Conservation (phyloP, 2,329 filamentous ascomycete genomes). For the Aureobasidium uvarum region DNA sequence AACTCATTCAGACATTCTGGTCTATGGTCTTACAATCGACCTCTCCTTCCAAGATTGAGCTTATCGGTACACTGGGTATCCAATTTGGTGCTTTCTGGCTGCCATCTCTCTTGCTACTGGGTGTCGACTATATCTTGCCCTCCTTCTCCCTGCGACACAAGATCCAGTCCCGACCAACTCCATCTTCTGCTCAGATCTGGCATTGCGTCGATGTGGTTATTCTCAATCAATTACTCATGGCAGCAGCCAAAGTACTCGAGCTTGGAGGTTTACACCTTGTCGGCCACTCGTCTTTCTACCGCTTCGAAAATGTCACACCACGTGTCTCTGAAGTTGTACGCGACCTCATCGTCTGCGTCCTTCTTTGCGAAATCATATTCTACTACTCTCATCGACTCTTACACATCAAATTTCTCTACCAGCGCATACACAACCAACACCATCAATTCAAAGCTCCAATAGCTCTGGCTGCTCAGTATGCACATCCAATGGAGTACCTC, state of each 20-base stretch:
- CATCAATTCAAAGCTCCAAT: constrained; percentile 27
- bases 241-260: background rate
- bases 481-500: constrained; percentile 26
- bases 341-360: background rate
- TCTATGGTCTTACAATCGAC: background rate
- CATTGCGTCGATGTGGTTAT: constrained; percentile 16
- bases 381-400: constrained; percentile 27
- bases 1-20: constrained; percentile 2
- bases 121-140: background rate
- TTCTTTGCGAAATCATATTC: constrained; percentile 24
- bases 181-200: background rate
- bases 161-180: constrained; percentile 13
- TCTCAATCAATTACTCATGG: constrained; percentile 10
- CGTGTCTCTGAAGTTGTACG: background rate
- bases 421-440: constrained; percentile 26
- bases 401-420: background rate
- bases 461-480: constrained; percentile 24
- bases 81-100: constrained; percentile 25
- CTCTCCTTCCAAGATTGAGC: constrained; percentile 10
- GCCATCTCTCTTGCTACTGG: constrained; percentile 1
- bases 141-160: constrained; percentile 20
- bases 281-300: background rate
- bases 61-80: constrained; percentile 1
- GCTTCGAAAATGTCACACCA: background rate
- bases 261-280: background rate